Evolutionary conservation across 2,329 filamentous ascomycete species (phyloP), one percentile per base, ranked within the genome.

Genomic region (Furcasterigmium sp.): DNA sequence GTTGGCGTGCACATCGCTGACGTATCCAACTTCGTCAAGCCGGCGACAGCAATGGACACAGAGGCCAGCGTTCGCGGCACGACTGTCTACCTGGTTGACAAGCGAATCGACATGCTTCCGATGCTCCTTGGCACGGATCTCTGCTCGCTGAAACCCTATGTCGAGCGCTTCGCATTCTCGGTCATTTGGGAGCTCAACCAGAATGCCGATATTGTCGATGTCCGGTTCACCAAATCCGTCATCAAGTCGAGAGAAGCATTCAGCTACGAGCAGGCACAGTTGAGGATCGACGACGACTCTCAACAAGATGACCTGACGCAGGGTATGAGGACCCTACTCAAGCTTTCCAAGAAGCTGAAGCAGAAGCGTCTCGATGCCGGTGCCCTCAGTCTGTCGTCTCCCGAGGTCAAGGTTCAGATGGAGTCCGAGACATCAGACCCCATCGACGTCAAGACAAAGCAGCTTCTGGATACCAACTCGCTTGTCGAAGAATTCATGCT

Each of bases 401-500:
- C 94, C 14, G 94, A 98, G 72, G 91, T 98, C 57, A 90, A 91
- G 63, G 88, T 98, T 23, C 88, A 96, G 63, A 87, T 87, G 57
- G 91, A 96, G 61, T 95, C 87, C 8, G 93, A 98, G 66, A 94
- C 91, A 1, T 95, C 91, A 2, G 93, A 97, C 59, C 91, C 93
- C 1, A 85, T 95, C 43, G 93, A 97, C 56, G 88, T 98, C 53
- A 90, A 97, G 72, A 95, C 91, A 6, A 98, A 98, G 68, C 78
- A 91, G 55, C 81, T 91, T 41, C 82, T 98, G 29, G 91, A 93
- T 58, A 98, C 93, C 42, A 98, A 97, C 70, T 96, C 91, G 18
- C 79, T 98, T 5, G 94, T 98, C 21, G 93, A 98, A 61, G 93
- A 98, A 62, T 97, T 98, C 75, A 98, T 98, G 93, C 75, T 98